Evolutionary conservation across 805 yeast genomes (phyloP).

Genomic region (Saturnispora sekii): DNA sequence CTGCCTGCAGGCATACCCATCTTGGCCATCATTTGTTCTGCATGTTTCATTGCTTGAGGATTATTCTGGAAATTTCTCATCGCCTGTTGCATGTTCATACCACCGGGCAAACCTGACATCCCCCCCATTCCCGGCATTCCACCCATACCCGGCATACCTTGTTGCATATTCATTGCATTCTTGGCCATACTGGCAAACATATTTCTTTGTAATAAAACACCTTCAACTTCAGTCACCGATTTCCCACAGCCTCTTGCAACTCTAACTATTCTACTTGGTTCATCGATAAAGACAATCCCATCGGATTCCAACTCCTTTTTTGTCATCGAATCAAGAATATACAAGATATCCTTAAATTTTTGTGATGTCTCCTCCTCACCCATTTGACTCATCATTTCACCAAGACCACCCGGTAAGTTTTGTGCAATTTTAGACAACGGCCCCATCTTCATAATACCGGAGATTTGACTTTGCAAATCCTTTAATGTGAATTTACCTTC

Average conservation of each 20-base stretch:
- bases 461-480: constrained; percentile 92
- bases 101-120: constrained; percentile 7
- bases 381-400: constrained; percentile 72
- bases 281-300: constrained; percentile 66
- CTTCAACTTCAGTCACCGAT: constrained; percentile 84
- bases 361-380: constrained; percentile 90
- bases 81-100: constrained; percentile 9
- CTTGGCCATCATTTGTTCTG: constrained; percentile 8
- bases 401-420: constrained; percentile 90
- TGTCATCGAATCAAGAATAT: constrained; percentile 93
- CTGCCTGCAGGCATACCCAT: constrained; percentile 9
- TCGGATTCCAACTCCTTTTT: constrained; percentile 83
- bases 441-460: constrained; percentile 93
- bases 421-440: constrained; percentile 88
- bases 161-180: constrained; percentile 44
- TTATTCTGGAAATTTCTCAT: constrained; percentile 8
- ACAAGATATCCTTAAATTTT: constrained; percentile 79
- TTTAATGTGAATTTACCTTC: constrained; percentile 90
- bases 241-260: constrained; percentile 95
- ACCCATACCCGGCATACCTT: constrained; percentile 23
- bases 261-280: constrained; percentile 80
- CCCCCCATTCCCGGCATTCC: constrained; percentile 35
- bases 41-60: constrained; percentile 8
- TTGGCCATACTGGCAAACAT: constrained; percentile 94
- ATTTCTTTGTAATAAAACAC: constrained; percentile 80